A percentile compares a stretch with the other conserved stretches of the same genome.
Evolutionary conservation across 2,329 filamentous ascomycete genomes (phyloP).

Genomic region (Fusarium sambucinum): DNA sequence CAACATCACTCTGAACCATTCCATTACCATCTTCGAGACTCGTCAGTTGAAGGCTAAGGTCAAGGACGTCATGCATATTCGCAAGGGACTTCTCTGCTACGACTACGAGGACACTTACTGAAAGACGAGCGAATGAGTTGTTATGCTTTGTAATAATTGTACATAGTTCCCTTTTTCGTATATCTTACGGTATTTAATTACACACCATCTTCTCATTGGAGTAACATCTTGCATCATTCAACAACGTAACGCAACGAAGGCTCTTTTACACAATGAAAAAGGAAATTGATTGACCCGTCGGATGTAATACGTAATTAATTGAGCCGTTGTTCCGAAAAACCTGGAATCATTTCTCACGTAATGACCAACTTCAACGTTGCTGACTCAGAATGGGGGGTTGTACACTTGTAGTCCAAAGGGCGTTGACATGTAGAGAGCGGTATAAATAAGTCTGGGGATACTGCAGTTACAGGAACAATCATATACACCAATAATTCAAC

Average conservation of each 20-base stretch:
- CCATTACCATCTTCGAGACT: constrained; percentile 13
- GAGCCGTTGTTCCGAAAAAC: not conserved
- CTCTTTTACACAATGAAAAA: not conserved
- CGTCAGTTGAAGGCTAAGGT: constrained; percentile 23
- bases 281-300: not conserved
- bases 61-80: constrained; percentile 27
- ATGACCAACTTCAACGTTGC: not conserved
- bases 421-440: not conserved
- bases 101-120: constrained; percentile 26
- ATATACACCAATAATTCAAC: not conserved
- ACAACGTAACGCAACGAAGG: not conserved
- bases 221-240: not conserved
- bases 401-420: constrained; percentile 15
- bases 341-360: not conserved
- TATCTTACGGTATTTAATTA: not conserved
- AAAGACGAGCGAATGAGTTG: accelerated
- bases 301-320: constrained; percentile 3
- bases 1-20: constrained; percentile 11
- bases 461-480: too few relatives aligned
- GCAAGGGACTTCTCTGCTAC: constrained; percentile 22
- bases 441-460: not conserved
- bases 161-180: not conserved
- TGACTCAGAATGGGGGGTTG: not conserved
- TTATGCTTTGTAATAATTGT: not conserved
- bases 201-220: not conserved